A percentile compares a stretch with the other conserved stretches of the same genome.
phyloP scores from a whole-genome alignment of 2,329 filamentous ascomycete species.

The Colletotrichum simmondsii region DNA sequence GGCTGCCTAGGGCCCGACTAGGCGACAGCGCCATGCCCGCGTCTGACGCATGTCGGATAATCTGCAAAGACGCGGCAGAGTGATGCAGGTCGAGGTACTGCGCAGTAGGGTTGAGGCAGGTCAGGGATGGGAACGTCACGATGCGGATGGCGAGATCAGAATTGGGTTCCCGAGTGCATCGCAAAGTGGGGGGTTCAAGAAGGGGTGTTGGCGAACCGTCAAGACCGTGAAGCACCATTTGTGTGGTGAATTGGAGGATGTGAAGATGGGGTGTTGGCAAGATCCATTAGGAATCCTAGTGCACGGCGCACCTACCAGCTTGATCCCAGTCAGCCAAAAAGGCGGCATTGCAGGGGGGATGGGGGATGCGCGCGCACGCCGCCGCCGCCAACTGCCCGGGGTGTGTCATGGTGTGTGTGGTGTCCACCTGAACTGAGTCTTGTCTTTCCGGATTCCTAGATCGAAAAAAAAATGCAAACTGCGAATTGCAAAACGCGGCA shows the following conservation, averaged over 20 bases:
- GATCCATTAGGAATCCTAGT: neutral
- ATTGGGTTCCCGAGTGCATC: neutral
- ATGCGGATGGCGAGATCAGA: neutral
- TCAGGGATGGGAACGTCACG: neutral
- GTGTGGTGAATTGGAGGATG: neutral
- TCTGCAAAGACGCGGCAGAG: conserved; percentile 17
- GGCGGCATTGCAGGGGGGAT: neutral
- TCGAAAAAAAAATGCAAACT: neutral
- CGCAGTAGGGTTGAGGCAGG: neutral
- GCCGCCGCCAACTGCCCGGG: neutral
- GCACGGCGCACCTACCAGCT: neutral
- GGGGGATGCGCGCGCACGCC: neutral
- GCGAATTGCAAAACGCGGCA: conserved; percentile 13
- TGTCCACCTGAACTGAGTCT: neutral
- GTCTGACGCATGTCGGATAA: neutral
- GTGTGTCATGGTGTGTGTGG: neutral
- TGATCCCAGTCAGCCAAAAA: neutral
- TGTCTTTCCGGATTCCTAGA: neutral
- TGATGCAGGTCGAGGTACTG: conserved; percentile 7
- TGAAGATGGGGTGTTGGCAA: neutral
- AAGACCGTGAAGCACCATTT: neutral
- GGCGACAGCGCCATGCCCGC: neutral
- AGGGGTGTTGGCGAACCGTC: neutral
- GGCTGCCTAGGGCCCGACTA: conserved; percentile 1
- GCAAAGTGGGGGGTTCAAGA: neutral